A percentile compares a stretch with the other conserved stretches of the same genome.
Evolutionary conservation across 495 filamentous ascomycete species (phyloP).

Genomic region (Talaromyces proteolyticus): DNA sequence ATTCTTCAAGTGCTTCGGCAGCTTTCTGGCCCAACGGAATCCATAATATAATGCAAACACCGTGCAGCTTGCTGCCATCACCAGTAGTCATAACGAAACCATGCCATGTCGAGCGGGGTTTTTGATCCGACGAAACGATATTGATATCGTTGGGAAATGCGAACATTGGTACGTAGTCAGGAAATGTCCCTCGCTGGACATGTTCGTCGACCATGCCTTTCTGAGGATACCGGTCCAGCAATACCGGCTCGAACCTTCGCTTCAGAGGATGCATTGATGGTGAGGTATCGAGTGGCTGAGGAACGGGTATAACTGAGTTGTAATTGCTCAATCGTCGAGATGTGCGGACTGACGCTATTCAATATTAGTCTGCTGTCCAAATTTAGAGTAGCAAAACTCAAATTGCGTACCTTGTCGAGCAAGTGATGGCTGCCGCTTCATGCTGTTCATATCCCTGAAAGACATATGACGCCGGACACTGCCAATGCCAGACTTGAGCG

Average conservation of each 20-base stretch:
- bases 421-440: constrained; percentile 78
- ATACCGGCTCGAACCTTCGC: constrained; percentile 86
- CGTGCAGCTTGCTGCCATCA: constrained; percentile 87
- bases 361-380: constrained; percentile 2
- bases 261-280: constrained; percentile 96
- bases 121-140: constrained; percentile 90
- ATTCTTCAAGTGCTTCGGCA: constrained; percentile 81
- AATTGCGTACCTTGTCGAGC: constrained; percentile 77
- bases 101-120: constrained; percentile 93
- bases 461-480: constrained; percentile 85
- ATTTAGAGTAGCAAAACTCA: constrained; percentile 6
- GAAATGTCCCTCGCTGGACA: constrained; percentile 79
- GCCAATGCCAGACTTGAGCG: constrained; percentile 54
- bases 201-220: constrained; percentile 75
- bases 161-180: constrained; percentile 98
- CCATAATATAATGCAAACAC: constrained; percentile 89
- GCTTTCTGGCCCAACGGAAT: constrained; percentile 75
- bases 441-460: constrained; percentile 88
- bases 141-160: constrained; percentile 97
- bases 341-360: constrained; percentile 78
- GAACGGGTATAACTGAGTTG: constrained; percentile 93
- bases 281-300: constrained; percentile 80
- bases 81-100: constrained; percentile 96
- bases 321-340: constrained; percentile 91
- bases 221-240: constrained; percentile 89